These are phyloP conservation scores for Lactifluus rugatus DNA, from an alignment of 768 basidiomycete species.

Conservation along the genomic window DNA sequence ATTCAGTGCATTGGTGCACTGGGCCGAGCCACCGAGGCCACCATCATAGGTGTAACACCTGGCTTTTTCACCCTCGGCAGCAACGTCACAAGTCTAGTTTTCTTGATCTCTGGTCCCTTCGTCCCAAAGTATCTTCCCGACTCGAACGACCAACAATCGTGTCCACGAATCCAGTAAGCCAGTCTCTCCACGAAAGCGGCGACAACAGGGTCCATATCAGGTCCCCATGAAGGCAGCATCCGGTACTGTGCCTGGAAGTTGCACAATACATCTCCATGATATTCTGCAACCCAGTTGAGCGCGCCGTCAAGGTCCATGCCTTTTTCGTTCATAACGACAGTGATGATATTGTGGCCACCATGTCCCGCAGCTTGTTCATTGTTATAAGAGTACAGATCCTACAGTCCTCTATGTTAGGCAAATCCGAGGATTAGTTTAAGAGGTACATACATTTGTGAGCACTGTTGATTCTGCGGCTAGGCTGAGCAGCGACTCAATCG, in stretches of 20 bases:
- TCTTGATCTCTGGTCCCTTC: conserved; percentile 23
- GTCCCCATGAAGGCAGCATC: conserved; percentile 30
- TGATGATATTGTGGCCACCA: conserved; percentile 34
- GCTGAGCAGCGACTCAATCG: conserved; percentile 26
- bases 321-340: conserved; percentile 32
- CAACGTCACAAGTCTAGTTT: background rate
- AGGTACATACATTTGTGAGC: conserved; percentile 29
- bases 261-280: conserved; percentile 22
- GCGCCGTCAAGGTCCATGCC: conserved; percentile 29
- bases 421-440: background rate
- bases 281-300: conserved; percentile 28
- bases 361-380: conserved; percentile 33
- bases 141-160: conserved; percentile 29
- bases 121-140: conserved; percentile 28
- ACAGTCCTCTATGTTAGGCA: background rate
- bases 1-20: background rate
- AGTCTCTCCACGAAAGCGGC: conserved; percentile 30
- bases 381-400: conserved; percentile 35
- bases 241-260: conserved; percentile 26
- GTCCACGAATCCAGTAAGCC: conserved; percentile 31
- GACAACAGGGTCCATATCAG: conserved; percentile 27
- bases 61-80: background rate
- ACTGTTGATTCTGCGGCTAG: conserved; percentile 30
- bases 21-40: background rate
- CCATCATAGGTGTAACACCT: conserved; percentile 12